Evolutionary conservation across 352 stramenopile species (phyloP).

Genomic region (Pythium graminicola): DNA sequence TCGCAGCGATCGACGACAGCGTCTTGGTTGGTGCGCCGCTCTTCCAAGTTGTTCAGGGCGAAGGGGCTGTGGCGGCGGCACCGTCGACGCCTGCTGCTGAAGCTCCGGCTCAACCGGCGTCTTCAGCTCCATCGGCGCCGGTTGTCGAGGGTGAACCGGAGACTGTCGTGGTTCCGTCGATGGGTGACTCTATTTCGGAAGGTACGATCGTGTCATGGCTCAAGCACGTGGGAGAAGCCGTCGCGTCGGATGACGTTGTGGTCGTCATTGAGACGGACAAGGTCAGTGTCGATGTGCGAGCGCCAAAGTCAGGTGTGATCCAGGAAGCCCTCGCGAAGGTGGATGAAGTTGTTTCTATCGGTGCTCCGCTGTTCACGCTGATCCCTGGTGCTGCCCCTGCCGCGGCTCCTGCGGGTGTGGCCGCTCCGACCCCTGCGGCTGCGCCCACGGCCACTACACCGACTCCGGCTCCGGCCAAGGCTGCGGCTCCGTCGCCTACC

Average conservation of each 20-base stretch:
- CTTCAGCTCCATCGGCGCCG: neutral
- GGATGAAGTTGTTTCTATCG: conserved; percentile 95
- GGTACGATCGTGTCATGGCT: conserved; percentile 94
- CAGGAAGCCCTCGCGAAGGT: conserved; percentile 89
- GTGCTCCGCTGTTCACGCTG: conserved; percentile 85
- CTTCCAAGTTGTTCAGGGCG: conserved; percentile 90
- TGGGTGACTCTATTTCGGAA: conserved; percentile 95
- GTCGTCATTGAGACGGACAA: conserved; percentile 97
- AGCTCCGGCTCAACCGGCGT: conserved; percentile 20
- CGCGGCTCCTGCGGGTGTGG: conserved; percentile 17
- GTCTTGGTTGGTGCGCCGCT: conserved; percentile 91
- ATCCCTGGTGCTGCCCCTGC: conserved; percentile 64
- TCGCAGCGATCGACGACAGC: conserved; percentile 90
- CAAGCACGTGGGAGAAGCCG: conserved; percentile 88
- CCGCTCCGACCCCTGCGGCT: conserved; percentile 19
- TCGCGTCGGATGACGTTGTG: conserved; percentile 93
- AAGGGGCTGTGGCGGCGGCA: conserved; percentile 22
- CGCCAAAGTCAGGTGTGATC: conserved; percentile 85
- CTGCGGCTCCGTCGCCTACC: conserved; percentile 9
- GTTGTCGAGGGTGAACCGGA: conserved; percentile 29
- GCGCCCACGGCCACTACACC: conserved; percentile 21
- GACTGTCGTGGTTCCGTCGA: conserved; percentile 68
- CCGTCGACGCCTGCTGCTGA: conserved; percentile 14
- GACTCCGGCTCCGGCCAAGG: conserved; percentile 8
- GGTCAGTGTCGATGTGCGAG: conserved; percentile 85